phyloP scores from a whole-genome alignment of 108 stramenopile genomes.

The Fistulifera solaris region DNA sequence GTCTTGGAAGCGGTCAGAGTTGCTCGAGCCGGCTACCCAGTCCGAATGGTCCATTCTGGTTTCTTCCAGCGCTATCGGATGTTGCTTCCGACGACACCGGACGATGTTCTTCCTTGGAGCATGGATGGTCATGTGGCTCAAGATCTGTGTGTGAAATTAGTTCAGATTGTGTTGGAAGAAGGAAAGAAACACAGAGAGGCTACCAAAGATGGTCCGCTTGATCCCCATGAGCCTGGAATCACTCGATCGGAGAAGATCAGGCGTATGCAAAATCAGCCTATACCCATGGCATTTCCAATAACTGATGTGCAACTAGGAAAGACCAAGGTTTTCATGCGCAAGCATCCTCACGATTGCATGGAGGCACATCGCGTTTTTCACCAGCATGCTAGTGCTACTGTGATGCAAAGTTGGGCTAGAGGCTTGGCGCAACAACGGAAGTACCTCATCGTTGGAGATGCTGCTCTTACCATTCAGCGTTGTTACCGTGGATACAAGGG shows the following conservation, averaged over 20 bases:
- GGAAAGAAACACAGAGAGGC: constrained; percentile 32
- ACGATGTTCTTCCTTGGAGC: constrained; percentile 55
- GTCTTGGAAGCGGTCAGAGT: constrained; percentile 99
- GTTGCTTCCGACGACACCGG: constrained; percentile 62
- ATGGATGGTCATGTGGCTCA: constrained; percentile 68
- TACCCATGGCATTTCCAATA: constrained; percentile 64
- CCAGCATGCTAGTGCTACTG: constrained; percentile 55
- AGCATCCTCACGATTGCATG: constrained; percentile 85
- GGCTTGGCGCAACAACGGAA: constrained; percentile 53
- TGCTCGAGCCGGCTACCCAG: constrained; percentile 97
- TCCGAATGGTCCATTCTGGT: constrained; percentile 80
- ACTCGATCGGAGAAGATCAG: constrained; percentile 83
- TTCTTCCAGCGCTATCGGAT: constrained; percentile 90
- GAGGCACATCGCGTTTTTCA: constrained; percentile 79
- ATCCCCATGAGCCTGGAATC: constrained; percentile 60
- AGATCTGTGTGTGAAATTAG: constrained; percentile 61
- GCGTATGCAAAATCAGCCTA: constrained; percentile 75
- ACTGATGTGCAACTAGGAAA: constrained; percentile 85
- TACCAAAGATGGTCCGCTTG: constrained; percentile 23
- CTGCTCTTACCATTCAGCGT: constrained; percentile 54
- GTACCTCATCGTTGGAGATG: constrained; percentile 51
- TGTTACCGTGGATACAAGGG: constrained; percentile 82
- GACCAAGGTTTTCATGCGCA: constrained; percentile 91
- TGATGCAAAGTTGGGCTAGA: constrained; percentile 82
- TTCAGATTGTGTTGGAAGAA: constrained; percentile 61